Conservation (phyloP, 75 land plant species). For the Ceratopteris richardii region DNA sequence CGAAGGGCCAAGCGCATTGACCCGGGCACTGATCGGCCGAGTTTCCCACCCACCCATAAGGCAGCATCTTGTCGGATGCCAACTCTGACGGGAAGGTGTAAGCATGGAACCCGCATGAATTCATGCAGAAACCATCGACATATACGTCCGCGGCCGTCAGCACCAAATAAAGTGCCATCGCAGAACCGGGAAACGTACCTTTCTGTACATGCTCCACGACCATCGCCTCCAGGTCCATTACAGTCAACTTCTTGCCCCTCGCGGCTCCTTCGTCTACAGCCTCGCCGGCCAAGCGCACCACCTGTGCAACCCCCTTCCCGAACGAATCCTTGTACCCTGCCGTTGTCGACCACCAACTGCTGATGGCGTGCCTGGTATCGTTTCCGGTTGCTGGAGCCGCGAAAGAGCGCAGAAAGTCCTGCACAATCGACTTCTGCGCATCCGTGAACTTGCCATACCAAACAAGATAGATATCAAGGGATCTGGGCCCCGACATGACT, state of each 20-base stretch:
- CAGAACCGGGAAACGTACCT: slow-evolving; percentile 18
- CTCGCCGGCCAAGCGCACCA: not conserved
- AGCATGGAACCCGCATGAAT: slow-evolving; percentile 52
- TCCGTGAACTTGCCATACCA: slow-evolving; percentile 76
- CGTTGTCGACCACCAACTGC: not conserved
- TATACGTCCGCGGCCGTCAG: slow-evolving; percentile 37
- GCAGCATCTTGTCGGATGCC: slow-evolving; percentile 8
- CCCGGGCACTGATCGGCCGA: slow-evolving; percentile 61
- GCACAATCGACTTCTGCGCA: slow-evolving; percentile 44
- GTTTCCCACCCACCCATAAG: slow-evolving; percentile 34
- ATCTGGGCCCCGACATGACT: not conserved
- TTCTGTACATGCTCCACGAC: too few species aligned
- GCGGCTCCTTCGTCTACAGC: not conserved
- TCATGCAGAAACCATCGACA: slow-evolving; percentile 75
- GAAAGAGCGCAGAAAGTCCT: slow-evolving; percentile 62
- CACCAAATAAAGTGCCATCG: not conserved
- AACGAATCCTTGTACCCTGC: not conserved
- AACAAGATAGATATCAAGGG: slow-evolving; percentile 35
- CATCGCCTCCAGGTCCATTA: too few species aligned
- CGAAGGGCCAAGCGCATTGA: slow-evolving; percentile 71
- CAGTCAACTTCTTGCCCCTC: not conserved
- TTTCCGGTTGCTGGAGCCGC: not conserved
- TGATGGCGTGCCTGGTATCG: not conserved
- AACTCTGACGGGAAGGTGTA: slow-evolving; percentile 7
- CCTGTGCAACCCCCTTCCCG: not conserved